These are phyloP conservation scores for Prunus mira DNA, from an alignment of 306 rosid genomes.

Conservation along the genomic window DNA sequence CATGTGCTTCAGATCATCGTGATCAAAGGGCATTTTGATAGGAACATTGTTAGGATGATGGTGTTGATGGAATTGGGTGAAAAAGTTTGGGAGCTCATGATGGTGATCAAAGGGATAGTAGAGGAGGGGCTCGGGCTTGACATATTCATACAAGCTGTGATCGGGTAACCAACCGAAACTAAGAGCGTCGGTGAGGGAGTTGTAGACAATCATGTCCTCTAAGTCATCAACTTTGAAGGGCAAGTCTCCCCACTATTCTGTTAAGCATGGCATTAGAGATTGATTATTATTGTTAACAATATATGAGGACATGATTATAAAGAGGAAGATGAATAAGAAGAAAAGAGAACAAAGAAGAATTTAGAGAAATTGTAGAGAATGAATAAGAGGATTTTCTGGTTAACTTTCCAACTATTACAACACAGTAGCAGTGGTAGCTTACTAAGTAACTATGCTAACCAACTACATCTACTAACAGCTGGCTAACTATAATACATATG, in stretches of 20 bases:
- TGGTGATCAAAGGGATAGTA: background rate
- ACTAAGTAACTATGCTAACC: too few relatives aligned
- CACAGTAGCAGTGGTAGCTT: too few relatives aligned
- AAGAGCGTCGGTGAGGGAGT: constrained; percentile 39
- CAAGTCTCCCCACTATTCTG: constrained; percentile 47
- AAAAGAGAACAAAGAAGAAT: too few relatives aligned
- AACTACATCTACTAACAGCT: too few relatives aligned
- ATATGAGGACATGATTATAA: too few relatives aligned
- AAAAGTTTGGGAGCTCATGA: background rate
- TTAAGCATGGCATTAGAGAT: constrained; percentile 5
- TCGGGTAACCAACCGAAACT: constrained; percentile 39
- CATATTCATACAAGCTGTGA: background rate
- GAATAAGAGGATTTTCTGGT: too few relatives aligned
- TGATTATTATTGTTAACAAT: background rate
- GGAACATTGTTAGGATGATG: background rate
- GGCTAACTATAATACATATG: too few relatives aligned
- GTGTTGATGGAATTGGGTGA: background rate
- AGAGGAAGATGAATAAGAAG: too few relatives aligned
- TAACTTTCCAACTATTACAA: too few relatives aligned
- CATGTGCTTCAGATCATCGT: background rate
- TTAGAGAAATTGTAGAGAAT: too few relatives aligned
- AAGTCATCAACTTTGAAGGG: constrained; percentile 45
- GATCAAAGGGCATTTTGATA: background rate
- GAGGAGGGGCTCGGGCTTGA: background rate
- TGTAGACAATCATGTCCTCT: constrained; percentile 46